Evolutionary conservation across 371 early-diverging fungal species (phyloP), one percentile per base, ranked within the genome.

Genomic region (Mucor plumbeus): DNA sequence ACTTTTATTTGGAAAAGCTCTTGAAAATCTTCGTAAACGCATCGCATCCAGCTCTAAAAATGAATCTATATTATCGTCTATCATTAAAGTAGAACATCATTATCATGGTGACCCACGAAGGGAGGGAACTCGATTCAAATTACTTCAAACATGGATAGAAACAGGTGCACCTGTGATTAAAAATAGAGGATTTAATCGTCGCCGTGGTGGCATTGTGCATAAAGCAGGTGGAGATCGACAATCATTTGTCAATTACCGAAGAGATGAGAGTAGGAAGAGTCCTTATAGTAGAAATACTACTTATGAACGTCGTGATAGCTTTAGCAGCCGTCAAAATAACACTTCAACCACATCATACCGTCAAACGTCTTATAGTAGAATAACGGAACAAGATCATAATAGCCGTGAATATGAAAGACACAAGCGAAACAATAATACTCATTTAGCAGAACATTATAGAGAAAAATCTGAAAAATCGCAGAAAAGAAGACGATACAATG

Each of bases 31-130:
- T 13, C 21, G 38, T 4, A 57, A 53, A 13, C 63, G 62, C 15
- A 59, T 62, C 8, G 35, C 15, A 4, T 26, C 21, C 14, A 65
- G 54, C 9, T 19, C 13, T 13, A 70, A 58, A 15, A 10, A 21
- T 14, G 61, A 61, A 8, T 71, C 72, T 6, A 61, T 67, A 11
- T 33, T 71, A 15, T 71, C 72, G 5, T 64, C 68, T 0, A 61
- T 71, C 14, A 47, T 71, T 31, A 61, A 61, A 57, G 61, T 67
- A 0, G 41, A 60, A 35, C 50, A 39, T 10, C 72, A 71, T 17
- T n/a, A 67, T 5, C 47, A 63, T 15, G 14, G 47, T 0, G 64
- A 64, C 13, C 60, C 61, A 5, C 59, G 72, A 47, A 59, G 47
- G 14, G 68, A 71, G 61, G 65, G 65, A 13, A 9, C 38, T 15